These are phyloP conservation scores for Lactifluus piperatus DNA, from an alignment of 768 basidiomycete species.

Conservation along the genomic window DNA sequence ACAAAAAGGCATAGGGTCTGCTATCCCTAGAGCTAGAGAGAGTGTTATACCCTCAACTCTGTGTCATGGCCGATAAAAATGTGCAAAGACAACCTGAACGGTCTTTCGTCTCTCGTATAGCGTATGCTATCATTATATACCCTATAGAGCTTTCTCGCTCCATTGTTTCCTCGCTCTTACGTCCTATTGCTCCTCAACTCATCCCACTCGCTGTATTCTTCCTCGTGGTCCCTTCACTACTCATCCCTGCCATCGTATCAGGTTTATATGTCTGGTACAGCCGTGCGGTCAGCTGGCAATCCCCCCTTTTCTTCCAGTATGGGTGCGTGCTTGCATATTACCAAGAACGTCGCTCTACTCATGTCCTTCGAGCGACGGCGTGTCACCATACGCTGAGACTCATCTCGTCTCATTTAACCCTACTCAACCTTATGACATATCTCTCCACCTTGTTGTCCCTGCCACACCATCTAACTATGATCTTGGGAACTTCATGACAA, in stretches of 20 bases:
- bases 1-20: no score
- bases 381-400: constrained; percentile 52
- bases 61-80: no score
- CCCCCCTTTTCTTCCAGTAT: constrained; percentile 66
- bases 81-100: neutral
- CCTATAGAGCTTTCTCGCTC: constrained; percentile 24
- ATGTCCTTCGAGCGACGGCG: constrained; percentile 43
- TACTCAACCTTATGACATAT: constrained; percentile 68
- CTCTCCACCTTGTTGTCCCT: constrained; percentile 57
- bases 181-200: constrained; percentile 50
- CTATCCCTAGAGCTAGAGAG: no score
- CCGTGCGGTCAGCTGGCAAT: constrained; percentile 62
- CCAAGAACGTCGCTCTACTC: neutral
- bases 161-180: constrained; percentile 26
- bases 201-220: constrained; percentile 58
- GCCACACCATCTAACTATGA: constrained; percentile 55
- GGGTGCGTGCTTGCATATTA: constrained; percentile 42
- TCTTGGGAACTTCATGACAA: constrained; percentile 82
- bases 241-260: constrained; percentile 53
- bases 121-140: constrained; percentile 1
- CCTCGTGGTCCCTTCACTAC: constrained; percentile 51
- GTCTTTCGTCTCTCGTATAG: constrained; percentile 2
- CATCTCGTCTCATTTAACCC: constrained; percentile 43
- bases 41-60: no score
- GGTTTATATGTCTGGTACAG: constrained; percentile 71